phyloP scores from a whole-genome alignment of 2,329 filamentous ascomycete species.

The Arachnomyces sp. region DNA sequence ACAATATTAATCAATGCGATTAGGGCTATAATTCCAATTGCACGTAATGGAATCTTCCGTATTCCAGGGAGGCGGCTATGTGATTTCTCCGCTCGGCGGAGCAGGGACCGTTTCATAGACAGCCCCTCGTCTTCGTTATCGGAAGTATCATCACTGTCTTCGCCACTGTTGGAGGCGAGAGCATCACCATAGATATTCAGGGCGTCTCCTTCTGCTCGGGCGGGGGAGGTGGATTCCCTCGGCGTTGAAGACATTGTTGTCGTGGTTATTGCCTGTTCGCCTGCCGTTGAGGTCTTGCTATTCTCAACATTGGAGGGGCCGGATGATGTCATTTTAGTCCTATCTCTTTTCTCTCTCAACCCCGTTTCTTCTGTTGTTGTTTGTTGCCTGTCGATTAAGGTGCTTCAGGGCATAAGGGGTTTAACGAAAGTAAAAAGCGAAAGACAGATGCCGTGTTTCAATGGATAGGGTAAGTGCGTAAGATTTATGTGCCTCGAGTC shows the following conservation, averaged over 20 bases:
- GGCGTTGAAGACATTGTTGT: not conserved
- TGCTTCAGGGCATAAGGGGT: too few relatives aligned
- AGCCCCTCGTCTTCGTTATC: not conserved
- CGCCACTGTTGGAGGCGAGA: too few relatives aligned
- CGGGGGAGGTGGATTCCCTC: not conserved
- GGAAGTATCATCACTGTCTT: not conserved
- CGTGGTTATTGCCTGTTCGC: not conserved
- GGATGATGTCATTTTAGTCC: constrained; percentile 7
- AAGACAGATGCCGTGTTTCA: too few relatives aligned
- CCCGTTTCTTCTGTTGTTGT: not conserved
- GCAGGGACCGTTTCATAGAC: constrained; percentile 17
- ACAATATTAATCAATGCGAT: constrained; percentile 47
- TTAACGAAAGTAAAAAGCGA: too few relatives aligned
- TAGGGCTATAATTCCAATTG: constrained; percentile 48
- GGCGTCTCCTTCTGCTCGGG: too few relatives aligned
- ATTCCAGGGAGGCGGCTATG: constrained; percentile 48
- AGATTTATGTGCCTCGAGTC: too few relatives aligned
- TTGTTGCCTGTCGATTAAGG: too few relatives aligned
- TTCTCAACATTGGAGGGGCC: not conserved
- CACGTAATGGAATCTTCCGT: constrained; percentile 47
- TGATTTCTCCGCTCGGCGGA: constrained; percentile 35
- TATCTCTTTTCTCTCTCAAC: constrained; percentile 17
- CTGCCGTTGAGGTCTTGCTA: not conserved
- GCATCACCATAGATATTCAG: too few relatives aligned
- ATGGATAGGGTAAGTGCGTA: too few relatives aligned